Evolutionary conservation across 2,329 filamentous ascomycete genomes (phyloP).

Genomic region (Cercospora sp.): DNA sequence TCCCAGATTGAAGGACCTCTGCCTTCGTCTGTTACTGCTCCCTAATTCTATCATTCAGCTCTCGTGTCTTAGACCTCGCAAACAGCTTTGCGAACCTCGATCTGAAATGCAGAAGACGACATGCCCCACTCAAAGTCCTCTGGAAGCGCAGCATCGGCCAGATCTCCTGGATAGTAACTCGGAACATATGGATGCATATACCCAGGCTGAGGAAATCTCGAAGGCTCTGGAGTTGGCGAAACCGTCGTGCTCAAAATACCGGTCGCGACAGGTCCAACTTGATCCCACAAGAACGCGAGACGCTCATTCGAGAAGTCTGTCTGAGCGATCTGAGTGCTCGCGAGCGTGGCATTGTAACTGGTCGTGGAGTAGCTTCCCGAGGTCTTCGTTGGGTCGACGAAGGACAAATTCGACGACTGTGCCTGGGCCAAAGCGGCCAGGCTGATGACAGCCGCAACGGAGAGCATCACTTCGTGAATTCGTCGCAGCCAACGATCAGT

Average conservation of each 20-base stretch:
- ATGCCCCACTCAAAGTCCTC: slow-evolving; percentile 37
- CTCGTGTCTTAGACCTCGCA: neutral
- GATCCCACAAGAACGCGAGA: slow-evolving; percentile 42
- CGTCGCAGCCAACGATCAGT: too few species aligned
- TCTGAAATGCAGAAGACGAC: slow-evolving; percentile 37
- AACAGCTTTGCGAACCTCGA: slow-evolving; percentile 29
- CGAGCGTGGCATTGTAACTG: slow-evolving; percentile 46
- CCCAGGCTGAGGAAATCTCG: slow-evolving; percentile 36
- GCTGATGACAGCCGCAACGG: neutral
- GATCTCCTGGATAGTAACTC: slow-evolving; percentile 35
- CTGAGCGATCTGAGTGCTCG: slow-evolving; percentile 46
- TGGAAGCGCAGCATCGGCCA: slow-evolving; percentile 41
- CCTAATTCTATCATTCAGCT: slow-evolving; percentile 16
- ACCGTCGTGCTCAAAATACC: slow-evolving; percentile 34
- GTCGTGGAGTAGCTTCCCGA: slow-evolving; percentile 28
- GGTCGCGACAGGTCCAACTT: slow-evolving; percentile 32
- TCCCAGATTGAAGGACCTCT: slow-evolving; percentile 33
- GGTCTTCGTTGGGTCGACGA: slow-evolving; percentile 11
- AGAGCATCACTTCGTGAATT: too few species aligned
- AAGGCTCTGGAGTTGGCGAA: slow-evolving; percentile 37
- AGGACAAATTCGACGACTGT: slow-evolving; percentile 9
- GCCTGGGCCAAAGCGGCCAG: neutral
- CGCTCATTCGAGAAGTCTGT: slow-evolving; percentile 51
- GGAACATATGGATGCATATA: slow-evolving; percentile 47
- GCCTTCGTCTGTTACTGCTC: slow-evolving; percentile 35